Evolutionary conservation across 768 basidiomycete genomes (phyloP).

Genomic region (Cubamyces lactineus): DNA sequence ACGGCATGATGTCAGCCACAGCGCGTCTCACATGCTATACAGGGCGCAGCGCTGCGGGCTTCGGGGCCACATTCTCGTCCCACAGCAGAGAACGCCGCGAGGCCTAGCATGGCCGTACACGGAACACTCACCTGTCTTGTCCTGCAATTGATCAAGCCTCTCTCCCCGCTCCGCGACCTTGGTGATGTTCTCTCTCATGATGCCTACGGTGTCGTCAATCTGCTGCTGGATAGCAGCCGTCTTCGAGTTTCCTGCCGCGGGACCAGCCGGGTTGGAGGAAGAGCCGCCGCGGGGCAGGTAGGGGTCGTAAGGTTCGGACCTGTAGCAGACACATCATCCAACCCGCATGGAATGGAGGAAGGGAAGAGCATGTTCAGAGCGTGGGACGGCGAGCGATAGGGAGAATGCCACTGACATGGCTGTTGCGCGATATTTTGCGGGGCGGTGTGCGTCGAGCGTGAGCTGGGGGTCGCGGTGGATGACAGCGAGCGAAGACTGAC

Average conservation of each 20-base stretch:
- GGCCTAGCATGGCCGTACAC: neutral
- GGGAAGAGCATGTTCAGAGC: conserved; percentile 12
- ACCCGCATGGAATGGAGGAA: neutral
- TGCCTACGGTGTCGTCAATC: conserved; percentile 95
- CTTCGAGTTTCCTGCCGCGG: conserved; percentile 70
- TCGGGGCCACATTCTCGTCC: too few relatives aligned
- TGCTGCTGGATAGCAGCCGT: conserved; percentile 96
- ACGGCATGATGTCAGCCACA: conserved; percentile 2
- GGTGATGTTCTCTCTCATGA: conserved; percentile 98
- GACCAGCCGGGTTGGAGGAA: conserved; percentile 53
- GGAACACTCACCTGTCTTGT: conserved; percentile 86
- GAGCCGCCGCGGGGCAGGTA: conserved; percentile 89
- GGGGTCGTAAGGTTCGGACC: conserved; percentile 99
- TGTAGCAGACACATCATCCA: conserved; percentile 35
- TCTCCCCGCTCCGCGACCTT: conserved; percentile 96
- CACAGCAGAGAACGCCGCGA: too few relatives aligned
- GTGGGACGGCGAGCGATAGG: conserved; percentile 12
- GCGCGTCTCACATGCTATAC: conserved; percentile 5
- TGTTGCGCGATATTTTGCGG: conserved; percentile 16
- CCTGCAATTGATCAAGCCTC: conserved; percentile 89
- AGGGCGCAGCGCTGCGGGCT: conserved; percentile 1
- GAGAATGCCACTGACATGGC: conserved; percentile 28
- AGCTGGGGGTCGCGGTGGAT: conserved; percentile 2
- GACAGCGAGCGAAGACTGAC: conserved; percentile 16
- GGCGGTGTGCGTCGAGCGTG: neutral